These are phyloP conservation scores for Colletotrichum sp. DNA, from an alignment of 2,329 filamentous ascomycete species.

Conservation along the genomic window DNA sequence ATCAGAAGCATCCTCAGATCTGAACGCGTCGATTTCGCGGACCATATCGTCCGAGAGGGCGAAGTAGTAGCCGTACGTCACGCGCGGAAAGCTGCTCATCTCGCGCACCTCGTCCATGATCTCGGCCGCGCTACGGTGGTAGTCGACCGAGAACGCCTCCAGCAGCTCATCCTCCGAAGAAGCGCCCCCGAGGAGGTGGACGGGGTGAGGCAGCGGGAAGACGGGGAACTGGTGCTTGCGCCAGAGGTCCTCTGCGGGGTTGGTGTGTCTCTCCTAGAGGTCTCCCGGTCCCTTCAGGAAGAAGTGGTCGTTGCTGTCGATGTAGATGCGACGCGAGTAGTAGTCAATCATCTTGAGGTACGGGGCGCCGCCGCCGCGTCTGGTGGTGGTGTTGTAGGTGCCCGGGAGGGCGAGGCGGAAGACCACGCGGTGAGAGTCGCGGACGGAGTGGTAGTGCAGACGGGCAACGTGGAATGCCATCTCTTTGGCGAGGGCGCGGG, in stretches of 20 bases:
- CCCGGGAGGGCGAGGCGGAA: not conserved
- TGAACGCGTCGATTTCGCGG: not conserved
- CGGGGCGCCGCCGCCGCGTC: no score
- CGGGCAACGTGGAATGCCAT: not conserved
- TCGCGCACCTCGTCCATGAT: not conserved
- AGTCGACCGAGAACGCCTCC: not conserved
- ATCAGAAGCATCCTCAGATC: not conserved
- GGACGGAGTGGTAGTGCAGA: not conserved
- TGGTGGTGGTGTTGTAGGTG: not conserved
- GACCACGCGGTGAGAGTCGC: not conserved
- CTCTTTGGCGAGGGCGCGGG: not conserved
- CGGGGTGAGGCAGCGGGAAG: not conserved
- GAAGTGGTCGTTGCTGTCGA: not conserved
- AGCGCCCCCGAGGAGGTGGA: not conserved
- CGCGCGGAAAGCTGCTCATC: not conserved
- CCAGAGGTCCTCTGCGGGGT: not conserved
- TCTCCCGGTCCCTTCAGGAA: not conserved
- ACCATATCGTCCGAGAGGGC: not conserved
- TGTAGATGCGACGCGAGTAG: not conserved
- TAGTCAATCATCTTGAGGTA: not conserved
- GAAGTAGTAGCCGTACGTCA: not conserved
- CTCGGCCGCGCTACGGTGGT: not conserved
- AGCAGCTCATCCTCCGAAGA: not conserved
- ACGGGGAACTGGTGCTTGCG: not conserved
- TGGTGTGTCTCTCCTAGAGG: not conserved